These are phyloP conservation scores for Colletotrichum tropicicola DNA, from an alignment of 2,329 filamentous ascomycete genomes.

Conservation along the genomic window DNA sequence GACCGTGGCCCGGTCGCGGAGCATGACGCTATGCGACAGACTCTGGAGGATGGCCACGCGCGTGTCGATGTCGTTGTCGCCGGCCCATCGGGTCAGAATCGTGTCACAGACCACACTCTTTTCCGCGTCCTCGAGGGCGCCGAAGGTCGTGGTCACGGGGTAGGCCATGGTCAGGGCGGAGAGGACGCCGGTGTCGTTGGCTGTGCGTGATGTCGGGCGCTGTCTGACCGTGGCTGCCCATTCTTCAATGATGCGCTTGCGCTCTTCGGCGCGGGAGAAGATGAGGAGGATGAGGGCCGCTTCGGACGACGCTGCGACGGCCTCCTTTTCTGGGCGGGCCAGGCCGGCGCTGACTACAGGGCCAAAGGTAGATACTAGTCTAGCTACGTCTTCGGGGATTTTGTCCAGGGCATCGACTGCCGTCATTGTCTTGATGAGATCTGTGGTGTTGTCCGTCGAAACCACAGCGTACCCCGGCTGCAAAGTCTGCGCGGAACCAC, in stretches of 20 bases:
- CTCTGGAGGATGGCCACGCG: slow-evolving; percentile 65
- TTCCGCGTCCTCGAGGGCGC: slow-evolving; percentile 33
- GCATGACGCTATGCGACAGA: slow-evolving; percentile 55
- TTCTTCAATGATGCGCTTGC: slow-evolving; percentile 48
- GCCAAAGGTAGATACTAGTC: slow-evolving; percentile 37
- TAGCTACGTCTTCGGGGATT: slow-evolving; percentile 28
- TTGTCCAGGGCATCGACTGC: slow-evolving; percentile 16
- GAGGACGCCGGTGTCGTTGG: slow-evolving; percentile 60
- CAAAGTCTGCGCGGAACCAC: background rate
- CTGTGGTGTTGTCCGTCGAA: slow-evolving; percentile 16
- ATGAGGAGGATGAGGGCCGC: slow-evolving; percentile 61
- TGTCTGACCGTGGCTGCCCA: slow-evolving; percentile 57
- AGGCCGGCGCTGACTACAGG: slow-evolving; percentile 56
- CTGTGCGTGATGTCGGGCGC: slow-evolving; percentile 42
- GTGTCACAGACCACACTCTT: slow-evolving; percentile 48
- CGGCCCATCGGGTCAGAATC: slow-evolving; percentile 61
- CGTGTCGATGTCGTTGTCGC: slow-evolving; percentile 59
- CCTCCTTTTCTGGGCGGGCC: slow-evolving; percentile 58
- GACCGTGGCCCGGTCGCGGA: slow-evolving; percentile 47
- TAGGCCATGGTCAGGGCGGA: slow-evolving; percentile 62
- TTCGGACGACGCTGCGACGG: slow-evolving; percentile 57
- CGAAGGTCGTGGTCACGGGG: slow-evolving; percentile 40
- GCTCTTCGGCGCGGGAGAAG: slow-evolving; percentile 47
- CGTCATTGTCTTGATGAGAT: slow-evolving; percentile 6
- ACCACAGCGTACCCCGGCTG: slow-evolving; percentile 33